Evolutionary conservation across 2,329 filamentous ascomycete species (phyloP).

Genomic region (Ilyonectria robusta): DNA sequence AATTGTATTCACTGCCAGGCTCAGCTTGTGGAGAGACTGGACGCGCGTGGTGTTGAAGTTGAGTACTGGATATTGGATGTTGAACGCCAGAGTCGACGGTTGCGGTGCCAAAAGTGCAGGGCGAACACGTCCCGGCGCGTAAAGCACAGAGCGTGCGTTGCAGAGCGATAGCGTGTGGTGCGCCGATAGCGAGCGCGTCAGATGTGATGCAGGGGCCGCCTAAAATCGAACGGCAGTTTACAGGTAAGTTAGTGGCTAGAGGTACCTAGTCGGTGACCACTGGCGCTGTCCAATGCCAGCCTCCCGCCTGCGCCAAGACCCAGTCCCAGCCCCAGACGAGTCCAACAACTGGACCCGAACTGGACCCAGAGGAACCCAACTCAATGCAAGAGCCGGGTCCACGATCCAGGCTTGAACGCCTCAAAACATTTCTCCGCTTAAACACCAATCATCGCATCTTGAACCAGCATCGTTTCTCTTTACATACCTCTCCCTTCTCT

Average conservation of each 20-base stretch:
- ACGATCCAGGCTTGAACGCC: slow-evolving; percentile 25
- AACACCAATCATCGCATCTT: slow-evolving; percentile 13
- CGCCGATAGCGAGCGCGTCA: slow-evolving; percentile 14
- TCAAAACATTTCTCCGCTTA: slow-evolving; percentile 30
- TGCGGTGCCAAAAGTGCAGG: slow-evolving; percentile 8
- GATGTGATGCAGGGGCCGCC: slow-evolving; percentile 5
- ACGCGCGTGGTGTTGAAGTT: neutral
- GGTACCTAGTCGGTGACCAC: neutral
- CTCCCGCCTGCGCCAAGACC: slow-evolving; percentile 11
- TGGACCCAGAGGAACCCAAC: slow-evolving; percentile 12
- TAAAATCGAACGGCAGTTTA: slow-evolving; percentile 10
- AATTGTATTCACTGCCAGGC: neutral
- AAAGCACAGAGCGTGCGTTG: slow-evolving; percentile 6
- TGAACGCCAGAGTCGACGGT: neutral
- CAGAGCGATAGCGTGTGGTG: neutral
- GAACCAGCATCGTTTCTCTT: slow-evolving; percentile 12
- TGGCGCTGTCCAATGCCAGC: neutral
- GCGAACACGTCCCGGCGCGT: slow-evolving; percentile 25
- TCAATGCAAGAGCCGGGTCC: slow-evolving; percentile 27
- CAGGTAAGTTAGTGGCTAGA: neutral
- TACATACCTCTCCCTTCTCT: neutral
- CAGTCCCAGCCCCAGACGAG: slow-evolving; percentile 20
- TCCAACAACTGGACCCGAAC: slow-evolving; percentile 11
- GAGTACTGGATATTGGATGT: neutral
- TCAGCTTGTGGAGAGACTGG: slow-evolving; percentile 21